phyloP scores from a whole-genome alignment of 2,329 filamentous ascomycete genomes.

The Onygenales sp. region DNA sequence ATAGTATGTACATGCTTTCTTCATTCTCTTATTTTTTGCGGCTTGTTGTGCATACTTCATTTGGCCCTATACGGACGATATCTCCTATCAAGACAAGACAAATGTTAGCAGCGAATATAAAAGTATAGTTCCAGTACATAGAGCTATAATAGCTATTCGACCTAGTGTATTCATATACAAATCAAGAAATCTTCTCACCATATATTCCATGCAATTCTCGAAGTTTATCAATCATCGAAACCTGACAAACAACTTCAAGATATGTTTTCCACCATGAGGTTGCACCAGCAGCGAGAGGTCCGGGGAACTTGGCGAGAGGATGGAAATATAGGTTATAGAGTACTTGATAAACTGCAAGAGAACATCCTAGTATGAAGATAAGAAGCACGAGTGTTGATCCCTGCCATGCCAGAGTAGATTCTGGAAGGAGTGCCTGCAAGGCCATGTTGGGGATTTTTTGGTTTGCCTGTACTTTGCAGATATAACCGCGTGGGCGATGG shows the following conservation, averaged over 20 bases:
- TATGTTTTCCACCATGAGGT: slow-evolving; percentile 21
- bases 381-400: background rate
- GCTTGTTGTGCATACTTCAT: slow-evolving; percentile 9
- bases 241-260: slow-evolving; percentile 14
- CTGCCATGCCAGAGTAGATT: background rate
- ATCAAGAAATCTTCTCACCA: slow-evolving; percentile 7
- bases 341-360: background rate
- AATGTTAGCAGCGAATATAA: background rate
- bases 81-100: slow-evolving; percentile 9
- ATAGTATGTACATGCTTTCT: background rate
- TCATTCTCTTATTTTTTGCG: background rate
- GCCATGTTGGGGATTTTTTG: no score
- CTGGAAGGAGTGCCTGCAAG: background rate
- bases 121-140: background rate
- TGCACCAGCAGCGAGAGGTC: slow-evolving; percentile 18
- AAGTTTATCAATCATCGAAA: slow-evolving; percentile 9
- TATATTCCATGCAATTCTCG: slow-evolving; percentile 11
- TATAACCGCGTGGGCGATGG: no score
- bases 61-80: slow-evolving; percentile 15
- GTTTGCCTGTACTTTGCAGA: no score
- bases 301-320: slow-evolving; percentile 17
- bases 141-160: background rate
- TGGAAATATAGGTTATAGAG: slow-evolving; percentile 17
- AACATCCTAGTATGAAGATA: background rate
- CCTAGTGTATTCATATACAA: background rate